Conservation (phyloP, 148 eudicot species). For the Chenopodium berlandieri region DNA sequence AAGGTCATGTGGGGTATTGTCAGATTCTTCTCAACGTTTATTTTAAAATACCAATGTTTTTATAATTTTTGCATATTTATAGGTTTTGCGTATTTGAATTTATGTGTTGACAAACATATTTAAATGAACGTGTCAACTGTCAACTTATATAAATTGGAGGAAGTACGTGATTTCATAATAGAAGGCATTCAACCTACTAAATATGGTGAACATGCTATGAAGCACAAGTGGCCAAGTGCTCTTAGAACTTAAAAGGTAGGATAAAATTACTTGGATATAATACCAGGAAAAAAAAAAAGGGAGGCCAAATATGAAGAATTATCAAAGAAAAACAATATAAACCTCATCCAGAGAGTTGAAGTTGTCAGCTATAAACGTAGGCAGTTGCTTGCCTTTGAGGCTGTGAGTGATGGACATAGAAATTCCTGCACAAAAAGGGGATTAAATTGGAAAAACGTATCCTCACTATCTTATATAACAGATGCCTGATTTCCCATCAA, state of each 20-base stretch:
- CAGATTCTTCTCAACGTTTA: too few relatives aligned
- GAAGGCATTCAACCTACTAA: neutral
- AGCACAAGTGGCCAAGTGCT: neutral
- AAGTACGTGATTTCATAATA: neutral
- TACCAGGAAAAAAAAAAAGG: neutral
- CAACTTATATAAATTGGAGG: too few relatives aligned
- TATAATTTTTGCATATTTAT: too few relatives aligned
- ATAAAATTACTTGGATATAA: neutral
- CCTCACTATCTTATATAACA: slow-evolving; percentile 19
- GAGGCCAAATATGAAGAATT: neutral
- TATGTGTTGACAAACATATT: too few relatives aligned
- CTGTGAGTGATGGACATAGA: slow-evolving; percentile 33
- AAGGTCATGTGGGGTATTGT: too few relatives aligned
- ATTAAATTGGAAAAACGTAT: slow-evolving; percentile 23
- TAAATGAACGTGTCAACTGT: too few relatives aligned
- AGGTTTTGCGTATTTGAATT: too few relatives aligned
- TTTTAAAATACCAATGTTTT: too few relatives aligned
- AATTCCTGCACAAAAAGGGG: slow-evolving; percentile 41
- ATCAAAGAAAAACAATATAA: neutral
- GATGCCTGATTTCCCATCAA: slow-evolving; percentile 43
- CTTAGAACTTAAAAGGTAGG: neutral
- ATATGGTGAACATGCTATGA: too few relatives aligned
- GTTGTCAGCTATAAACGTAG: slow-evolving; percentile 63
- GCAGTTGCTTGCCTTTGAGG: slow-evolving; percentile 35
- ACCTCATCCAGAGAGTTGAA: slow-evolving; percentile 78